Conservation (phyloP, 495 filamentous ascomycete species). For the Annulohypoxylon stygium region DNA sequence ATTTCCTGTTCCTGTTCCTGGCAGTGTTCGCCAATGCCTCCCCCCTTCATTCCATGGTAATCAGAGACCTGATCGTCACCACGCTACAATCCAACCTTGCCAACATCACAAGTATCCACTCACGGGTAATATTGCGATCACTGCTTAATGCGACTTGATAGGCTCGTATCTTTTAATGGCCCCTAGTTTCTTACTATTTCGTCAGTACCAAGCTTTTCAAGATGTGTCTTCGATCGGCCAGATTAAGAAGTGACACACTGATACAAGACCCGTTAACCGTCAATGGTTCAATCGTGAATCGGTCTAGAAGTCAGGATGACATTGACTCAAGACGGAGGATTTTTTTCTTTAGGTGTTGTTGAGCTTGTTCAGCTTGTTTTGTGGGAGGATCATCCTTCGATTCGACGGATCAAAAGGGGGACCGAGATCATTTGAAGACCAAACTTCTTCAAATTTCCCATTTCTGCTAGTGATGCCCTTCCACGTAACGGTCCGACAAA, state of each 20-base stretch:
- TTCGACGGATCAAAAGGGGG: slow-evolving; percentile 4
- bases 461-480: slow-evolving; percentile 18
- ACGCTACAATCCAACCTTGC: slow-evolving; percentile 26
- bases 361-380: slow-evolving; percentile 16
- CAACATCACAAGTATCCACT: slow-evolving; percentile 19
- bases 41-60: slow-evolving; percentile 40
- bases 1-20: slow-evolving; percentile 13
- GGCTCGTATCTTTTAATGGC: slow-evolving; percentile 10
- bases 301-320: neutral
- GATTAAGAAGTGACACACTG: slow-evolving; percentile 28
- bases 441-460: slow-evolving; percentile 26
- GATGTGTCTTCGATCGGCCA: slow-evolving; percentile 35
- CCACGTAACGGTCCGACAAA: slow-evolving; percentile 5
- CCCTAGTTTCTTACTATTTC: slow-evolving; percentile 36
- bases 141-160: slow-evolving; percentile 33
- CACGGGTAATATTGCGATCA: slow-evolving; percentile 35
- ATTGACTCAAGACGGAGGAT: neutral
- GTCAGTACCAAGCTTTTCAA: slow-evolving; percentile 44
- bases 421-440: slow-evolving; percentile 11
- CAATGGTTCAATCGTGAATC: neutral
- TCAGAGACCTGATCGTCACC: slow-evolving; percentile 37
- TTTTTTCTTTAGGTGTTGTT: neutral
- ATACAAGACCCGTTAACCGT: slow-evolving; percentile 8
- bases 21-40: slow-evolving; percentile 1
- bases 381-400: slow-evolving; percentile 3